A percentile compares a stretch with the other conserved stretches of the same genome.
Evolutionary conservation across 225 moss, liverwort and hornwort genomes (phyloP).

Genomic region (Anthoceros angustus): DNA sequence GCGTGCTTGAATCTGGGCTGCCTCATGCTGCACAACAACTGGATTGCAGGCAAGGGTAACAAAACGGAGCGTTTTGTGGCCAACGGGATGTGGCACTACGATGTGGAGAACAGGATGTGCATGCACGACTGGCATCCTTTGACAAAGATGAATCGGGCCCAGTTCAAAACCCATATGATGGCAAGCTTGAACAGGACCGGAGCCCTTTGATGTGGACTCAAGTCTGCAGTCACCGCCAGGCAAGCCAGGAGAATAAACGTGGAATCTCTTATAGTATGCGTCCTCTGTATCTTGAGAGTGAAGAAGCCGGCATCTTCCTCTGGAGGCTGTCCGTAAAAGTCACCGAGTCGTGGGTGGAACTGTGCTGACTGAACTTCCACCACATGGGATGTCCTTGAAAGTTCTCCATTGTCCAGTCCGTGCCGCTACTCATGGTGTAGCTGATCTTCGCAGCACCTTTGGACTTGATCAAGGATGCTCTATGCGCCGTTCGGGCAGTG

Average conservation of each 20-base stretch:
- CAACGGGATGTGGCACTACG: slow-evolving; percentile 34
- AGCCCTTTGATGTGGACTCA: neutral
- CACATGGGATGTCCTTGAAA: slow-evolving; percentile 28
- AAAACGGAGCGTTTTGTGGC: slow-evolving; percentile 30
- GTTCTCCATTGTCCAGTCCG: slow-evolving; percentile 7
- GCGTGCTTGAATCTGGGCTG: slow-evolving; percentile 17
- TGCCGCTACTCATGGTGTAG: slow-evolving; percentile 21
- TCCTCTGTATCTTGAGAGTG: slow-evolving; percentile 43
- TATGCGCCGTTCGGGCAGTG: slow-evolving; percentile 28
- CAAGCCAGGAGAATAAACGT: neutral
- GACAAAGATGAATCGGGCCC: neutral
- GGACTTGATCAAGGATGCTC: slow-evolving; percentile 32
- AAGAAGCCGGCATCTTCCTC: slow-evolving; percentile 35
- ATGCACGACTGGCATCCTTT: slow-evolving; percentile 32
- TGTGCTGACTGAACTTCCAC: slow-evolving; percentile 31
- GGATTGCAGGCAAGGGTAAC: slow-evolving; percentile 15
- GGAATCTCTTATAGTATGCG: neutral
- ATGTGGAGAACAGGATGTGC: slow-evolving; percentile 31
- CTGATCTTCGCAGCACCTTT: slow-evolving; percentile 47
- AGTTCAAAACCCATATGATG: neutral
- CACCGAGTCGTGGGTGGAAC: slow-evolving; percentile 12
- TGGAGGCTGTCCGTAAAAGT: neutral
- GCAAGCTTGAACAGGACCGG: neutral
- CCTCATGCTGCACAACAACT: slow-evolving; percentile 39
- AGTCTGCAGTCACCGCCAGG: neutral